Conservation (phyloP, 495 filamentous ascomycete genomes). For the Aspergillus avenaceus region DNA sequence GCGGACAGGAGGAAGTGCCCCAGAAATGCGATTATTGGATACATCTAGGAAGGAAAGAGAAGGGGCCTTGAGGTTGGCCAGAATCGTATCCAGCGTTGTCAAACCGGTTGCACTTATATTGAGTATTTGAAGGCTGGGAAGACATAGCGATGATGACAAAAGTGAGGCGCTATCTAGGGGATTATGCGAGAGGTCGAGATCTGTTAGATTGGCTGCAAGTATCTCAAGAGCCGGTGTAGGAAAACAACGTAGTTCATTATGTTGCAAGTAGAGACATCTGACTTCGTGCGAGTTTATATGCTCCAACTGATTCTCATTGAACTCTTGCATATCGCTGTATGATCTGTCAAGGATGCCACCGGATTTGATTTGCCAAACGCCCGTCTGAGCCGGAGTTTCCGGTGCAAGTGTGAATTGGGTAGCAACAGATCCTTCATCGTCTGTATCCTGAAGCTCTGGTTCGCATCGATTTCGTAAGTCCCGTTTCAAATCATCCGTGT, state of each 20-base stretch:
- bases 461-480: conserved; percentile 67
- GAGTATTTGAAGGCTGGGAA: conserved; percentile 72
- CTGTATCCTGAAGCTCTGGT: conserved; percentile 45
- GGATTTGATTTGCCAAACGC: conserved; percentile 59
- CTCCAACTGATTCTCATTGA: conserved; percentile 44
- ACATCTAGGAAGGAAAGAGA: conserved; percentile 71
- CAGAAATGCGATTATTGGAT: conserved; percentile 70
- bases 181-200: conserved; percentile 78
- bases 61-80: conserved; percentile 62
- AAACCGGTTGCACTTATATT: conserved; percentile 68
- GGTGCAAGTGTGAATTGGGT: conserved; percentile 44
- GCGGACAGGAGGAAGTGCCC: conserved; percentile 54
- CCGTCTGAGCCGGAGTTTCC: conserved; percentile 30
- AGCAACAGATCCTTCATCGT: conserved; percentile 40
- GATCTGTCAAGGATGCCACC: conserved; percentile 73
- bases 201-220: conserved; percentile 63
- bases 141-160: conserved; percentile 51
- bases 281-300: conserved; percentile 42
- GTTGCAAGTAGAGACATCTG: conserved; percentile 61
- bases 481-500: conserved; percentile 75
- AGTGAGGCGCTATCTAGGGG: conserved; percentile 61
- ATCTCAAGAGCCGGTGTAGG: conserved; percentile 60
- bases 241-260: conserved; percentile 68
- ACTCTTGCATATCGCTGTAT: conserved; percentile 52
- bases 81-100: conserved; percentile 58